Base-by-base conservation (phyloP, 805 yeast genomes). In the Scheffersomyces ergatensis region DNA sequence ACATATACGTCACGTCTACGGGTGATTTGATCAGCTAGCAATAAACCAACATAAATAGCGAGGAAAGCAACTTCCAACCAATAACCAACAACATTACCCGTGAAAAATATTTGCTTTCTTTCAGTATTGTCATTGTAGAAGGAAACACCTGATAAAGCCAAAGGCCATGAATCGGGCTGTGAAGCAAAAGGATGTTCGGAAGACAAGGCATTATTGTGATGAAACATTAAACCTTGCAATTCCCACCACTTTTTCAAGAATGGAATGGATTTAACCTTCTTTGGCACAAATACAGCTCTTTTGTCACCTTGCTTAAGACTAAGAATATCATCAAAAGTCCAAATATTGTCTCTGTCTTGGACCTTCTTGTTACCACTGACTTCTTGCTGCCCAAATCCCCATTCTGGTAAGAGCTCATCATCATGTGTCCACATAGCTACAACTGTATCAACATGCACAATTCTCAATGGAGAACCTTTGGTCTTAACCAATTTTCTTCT, bases 151-250 rank as follows among this genome's bases (percentile, higher is more conserved):
- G 87, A 78, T 40, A 84, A 62, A 40, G 93, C 77, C 47, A 87
- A 73, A 15, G 99, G 99, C 99, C 99, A 93, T 6, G 83, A 69
- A 48, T 80, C 77, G 2, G 99, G 99, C 47, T 80, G 82, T 4
- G 97, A 89, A 8, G 97, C 96, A 70, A 87, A 93, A 34, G 99
- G 99, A 65, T 93, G 99, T 19, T 86, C 89, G 13, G 90, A 76
- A 1, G 89, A 76, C 49, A 93, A 74, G 51, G 83, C 82, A 67
- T 92, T 93, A 68, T 93, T 93, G 57, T 90, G 96, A 46, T 81
- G 79, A 72, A 93, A 89, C 99, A 93, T 93, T 45, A 78, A 72
- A 23, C 73, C 63, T 67, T 93, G 99, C 46, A 90, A 72, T 65
- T 93, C 98, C 65, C 80, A 70, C 89, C 96, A 93, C 64, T 93